These are phyloP conservation scores for Westerdykella sp. DNA, from an alignment of 2,329 filamentous ascomycete species.

Conservation along the genomic window DNA sequence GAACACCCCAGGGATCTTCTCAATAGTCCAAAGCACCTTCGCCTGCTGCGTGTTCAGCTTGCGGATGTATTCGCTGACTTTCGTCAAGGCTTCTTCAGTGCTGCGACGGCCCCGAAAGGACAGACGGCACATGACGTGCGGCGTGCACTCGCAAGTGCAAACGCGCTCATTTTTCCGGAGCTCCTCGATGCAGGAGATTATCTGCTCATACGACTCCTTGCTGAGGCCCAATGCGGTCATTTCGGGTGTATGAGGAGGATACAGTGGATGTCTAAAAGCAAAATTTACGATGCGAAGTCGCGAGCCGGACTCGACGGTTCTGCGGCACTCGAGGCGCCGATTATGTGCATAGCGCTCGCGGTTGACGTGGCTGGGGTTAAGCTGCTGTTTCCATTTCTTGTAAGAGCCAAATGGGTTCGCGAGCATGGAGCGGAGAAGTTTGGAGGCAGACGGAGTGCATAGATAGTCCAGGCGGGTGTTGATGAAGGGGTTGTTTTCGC, in stretches of 20 bases:
- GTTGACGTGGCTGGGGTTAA: slow-evolving; percentile 9
- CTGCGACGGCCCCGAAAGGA: slow-evolving; percentile 7
- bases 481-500: slow-evolving; percentile 17
- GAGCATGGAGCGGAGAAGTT: slow-evolving; percentile 5
- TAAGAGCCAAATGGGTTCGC: not conserved
- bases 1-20: slow-evolving; percentile 19
- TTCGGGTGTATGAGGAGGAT: slow-evolving; percentile 21
- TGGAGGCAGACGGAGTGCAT: slow-evolving; percentile 1
- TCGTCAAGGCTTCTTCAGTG: slow-evolving; percentile 11
- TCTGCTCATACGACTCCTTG: slow-evolving; percentile 9
- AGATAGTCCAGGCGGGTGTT: slow-evolving; percentile 17
- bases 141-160: slow-evolving; percentile 2
- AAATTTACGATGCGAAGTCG: slow-evolving; percentile 18
- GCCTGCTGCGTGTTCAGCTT: slow-evolving; percentile 13
- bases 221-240: slow-evolving; percentile 19
- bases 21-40: slow-evolving; percentile 20
- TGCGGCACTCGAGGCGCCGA: slow-evolving; percentile 18
- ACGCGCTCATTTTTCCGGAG: slow-evolving; percentile 7
- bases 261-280: slow-evolving; percentile 17
- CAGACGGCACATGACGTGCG: slow-evolving; percentile 7
- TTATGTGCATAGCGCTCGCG: slow-evolving; percentile 20
- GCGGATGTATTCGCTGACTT: slow-evolving; percentile 18
- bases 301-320: slow-evolving; percentile 16
- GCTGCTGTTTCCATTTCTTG: slow-evolving; percentile 10
- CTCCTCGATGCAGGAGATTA: slow-evolving; percentile 13